A percentile compares a stretch with the other conserved stretches of the same genome.
phyloP scores from a whole-genome alignment of 2,329 filamentous ascomycete genomes.

The Ascocoryne sarcoides region DNA sequence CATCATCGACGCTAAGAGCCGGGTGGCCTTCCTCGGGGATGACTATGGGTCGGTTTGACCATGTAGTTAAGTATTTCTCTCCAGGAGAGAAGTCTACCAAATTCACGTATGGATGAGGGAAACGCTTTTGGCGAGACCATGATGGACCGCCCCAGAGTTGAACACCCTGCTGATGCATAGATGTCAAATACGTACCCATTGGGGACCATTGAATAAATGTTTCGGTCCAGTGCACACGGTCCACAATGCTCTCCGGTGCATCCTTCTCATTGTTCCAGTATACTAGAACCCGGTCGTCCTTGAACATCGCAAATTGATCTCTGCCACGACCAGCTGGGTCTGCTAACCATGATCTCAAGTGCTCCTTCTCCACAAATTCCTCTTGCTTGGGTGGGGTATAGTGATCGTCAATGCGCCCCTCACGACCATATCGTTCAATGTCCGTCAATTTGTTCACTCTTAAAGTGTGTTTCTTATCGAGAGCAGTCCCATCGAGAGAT shows the following conservation, averaged over 20 bases:
- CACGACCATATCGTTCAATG: slow-evolving; percentile 89
- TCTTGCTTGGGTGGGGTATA: slow-evolving; percentile 77
- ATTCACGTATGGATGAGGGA: slow-evolving; percentile 92
- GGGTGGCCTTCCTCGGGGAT: slow-evolving; percentile 84
- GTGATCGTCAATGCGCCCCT: slow-evolving; percentile 86
- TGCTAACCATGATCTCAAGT: slow-evolving; percentile 85
- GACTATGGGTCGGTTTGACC: slow-evolving; percentile 88
- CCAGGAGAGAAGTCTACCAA: slow-evolving; percentile 89
- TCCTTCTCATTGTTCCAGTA: slow-evolving; percentile 99
- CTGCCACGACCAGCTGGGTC: slow-evolving; percentile 72
- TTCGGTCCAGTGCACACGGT: slow-evolving; percentile 95
- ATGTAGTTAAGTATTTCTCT: slow-evolving; percentile 91
- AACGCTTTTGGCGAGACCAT: slow-evolving; percentile 86
- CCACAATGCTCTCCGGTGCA: slow-evolving; percentile 76
- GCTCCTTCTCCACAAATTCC: slow-evolving; percentile 84
- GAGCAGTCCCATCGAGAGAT: slow-evolving; percentile 72
- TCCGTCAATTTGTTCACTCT: slow-evolving; percentile 97
- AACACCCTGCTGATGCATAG: slow-evolving; percentile 90
- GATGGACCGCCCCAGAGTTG: slow-evolving; percentile 91
- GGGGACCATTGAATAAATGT: slow-evolving; percentile 98
- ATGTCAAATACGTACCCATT: slow-evolving; percentile 85
- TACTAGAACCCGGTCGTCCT: slow-evolving; percentile 82
- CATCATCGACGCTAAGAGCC: slow-evolving; percentile 79
- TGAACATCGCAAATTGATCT: slow-evolving; percentile 94
- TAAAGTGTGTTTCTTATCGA: slow-evolving; percentile 95